phyloP scores from a whole-genome alignment of 768 basidiomycete genomes.

The Russula emetica region DNA sequence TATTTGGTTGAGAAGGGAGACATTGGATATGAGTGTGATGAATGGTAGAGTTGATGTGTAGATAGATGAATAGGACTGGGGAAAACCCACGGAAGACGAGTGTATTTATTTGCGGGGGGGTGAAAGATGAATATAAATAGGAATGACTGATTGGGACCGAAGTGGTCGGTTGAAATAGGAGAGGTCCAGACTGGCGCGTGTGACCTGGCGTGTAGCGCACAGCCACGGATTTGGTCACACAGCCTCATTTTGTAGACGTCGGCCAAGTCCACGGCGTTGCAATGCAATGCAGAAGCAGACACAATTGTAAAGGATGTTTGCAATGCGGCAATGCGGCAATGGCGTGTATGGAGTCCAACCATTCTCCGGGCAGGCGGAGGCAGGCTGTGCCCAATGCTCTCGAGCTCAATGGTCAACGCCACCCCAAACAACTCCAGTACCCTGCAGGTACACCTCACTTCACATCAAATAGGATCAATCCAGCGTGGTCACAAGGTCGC shows the following conservation, averaged over 20 bases:
- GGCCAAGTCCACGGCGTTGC: neutral
- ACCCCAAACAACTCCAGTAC: neutral
- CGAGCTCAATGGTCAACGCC: too few species aligned
- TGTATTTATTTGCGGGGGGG: neutral
- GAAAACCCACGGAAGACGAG: neutral
- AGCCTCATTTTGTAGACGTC: too few species aligned
- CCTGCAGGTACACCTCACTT: neutral
- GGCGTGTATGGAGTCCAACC: neutral
- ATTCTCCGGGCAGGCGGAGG: neutral
- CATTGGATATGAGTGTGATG: neutral
- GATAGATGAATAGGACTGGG: neutral
- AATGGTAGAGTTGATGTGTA: neutral
- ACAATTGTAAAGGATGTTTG: neutral
- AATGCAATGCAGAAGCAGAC: neutral
- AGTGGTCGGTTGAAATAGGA: neutral
- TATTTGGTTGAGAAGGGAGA: constrained; percentile 9
- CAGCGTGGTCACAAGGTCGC: neutral
- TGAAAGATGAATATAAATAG: neutral
- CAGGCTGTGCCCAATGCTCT: neutral
- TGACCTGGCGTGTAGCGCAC: neutral
- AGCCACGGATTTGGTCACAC: constrained; percentile 4
- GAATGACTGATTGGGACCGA: neutral
- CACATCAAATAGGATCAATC: neutral
- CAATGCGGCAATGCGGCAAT: neutral
- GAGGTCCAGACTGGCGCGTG: constrained; percentile 8